These are phyloP conservation scores for Citrus medica DNA, from an alignment of 345 rosid genomes.

Conservation along the genomic window DNA sequence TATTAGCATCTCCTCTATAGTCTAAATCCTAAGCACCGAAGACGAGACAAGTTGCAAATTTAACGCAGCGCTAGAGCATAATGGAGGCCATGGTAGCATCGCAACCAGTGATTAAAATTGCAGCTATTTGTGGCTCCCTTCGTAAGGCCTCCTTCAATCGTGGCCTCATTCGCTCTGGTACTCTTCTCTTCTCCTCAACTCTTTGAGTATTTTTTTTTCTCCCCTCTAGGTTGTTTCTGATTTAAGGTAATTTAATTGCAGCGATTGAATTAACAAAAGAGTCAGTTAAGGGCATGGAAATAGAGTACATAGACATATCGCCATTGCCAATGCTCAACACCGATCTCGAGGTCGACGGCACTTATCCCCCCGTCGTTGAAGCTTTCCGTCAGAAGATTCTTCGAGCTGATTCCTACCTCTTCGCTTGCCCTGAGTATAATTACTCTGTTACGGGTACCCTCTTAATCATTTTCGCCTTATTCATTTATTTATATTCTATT, in stretches of 20 bases:
- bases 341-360: slow-evolving; percentile 59
- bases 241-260: slow-evolving; percentile 6
- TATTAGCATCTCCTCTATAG: no score
- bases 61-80: no score
- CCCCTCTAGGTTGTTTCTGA: not conserved
- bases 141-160: slow-evolving; percentile 64
- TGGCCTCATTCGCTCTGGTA: slow-evolving; percentile 75
- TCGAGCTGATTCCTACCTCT: slow-evolving; percentile 59
- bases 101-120: slow-evolving; percentile 52
- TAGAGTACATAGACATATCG: slow-evolving; percentile 55
- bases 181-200: not conserved
- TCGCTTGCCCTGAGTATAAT: slow-evolving; percentile 86
- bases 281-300: slow-evolving; percentile 41
- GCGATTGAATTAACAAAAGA: slow-evolving; percentile 43
- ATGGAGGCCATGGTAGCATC: slow-evolving; percentile 42
- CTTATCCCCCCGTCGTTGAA: slow-evolving; percentile 57
- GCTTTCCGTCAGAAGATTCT: slow-evolving; percentile 63
- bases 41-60: no score
- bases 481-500: no score
- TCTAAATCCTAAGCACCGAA: no score
- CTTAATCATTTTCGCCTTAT: not conserved
- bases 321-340: slow-evolving; percentile 66
- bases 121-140: slow-evolving; percentile 80
- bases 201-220: not conserved
- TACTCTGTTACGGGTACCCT: slow-evolving; percentile 61